Evolutionary conservation across 768 basidiomycete genomes (phyloP).

Genomic region (Tulasnella sp.): DNA sequence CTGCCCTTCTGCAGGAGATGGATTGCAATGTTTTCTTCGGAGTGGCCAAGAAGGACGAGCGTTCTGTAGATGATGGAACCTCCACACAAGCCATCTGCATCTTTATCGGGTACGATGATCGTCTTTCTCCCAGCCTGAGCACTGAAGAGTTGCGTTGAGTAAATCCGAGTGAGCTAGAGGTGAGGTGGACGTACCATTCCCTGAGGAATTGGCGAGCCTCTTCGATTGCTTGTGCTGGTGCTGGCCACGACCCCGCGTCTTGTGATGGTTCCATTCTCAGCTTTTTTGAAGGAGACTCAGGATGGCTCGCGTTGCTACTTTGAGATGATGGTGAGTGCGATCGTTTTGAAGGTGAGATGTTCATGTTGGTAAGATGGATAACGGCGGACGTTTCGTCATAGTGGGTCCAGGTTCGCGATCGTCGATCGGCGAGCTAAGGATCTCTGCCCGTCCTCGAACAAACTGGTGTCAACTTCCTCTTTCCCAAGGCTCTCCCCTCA

Average conservation of each 20-base stretch:
- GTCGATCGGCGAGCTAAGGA: too few species aligned
- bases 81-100: conserved; percentile 27
- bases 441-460: too few species aligned
- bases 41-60: conserved; percentile 28
- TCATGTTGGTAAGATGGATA: too few species aligned
- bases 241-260: too few species aligned
- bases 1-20: conserved; percentile 35
- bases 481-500: neutral
- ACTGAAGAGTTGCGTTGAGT: neutral
- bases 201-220: neutral
- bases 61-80: conserved; percentile 31
- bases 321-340: too few species aligned
- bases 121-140: conserved; percentile 25
- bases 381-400: too few species aligned
- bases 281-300: too few species aligned
- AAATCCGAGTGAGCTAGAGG: neutral
- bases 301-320: too few species aligned
- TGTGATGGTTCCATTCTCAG: too few species aligned
- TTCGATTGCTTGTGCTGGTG: neutral
- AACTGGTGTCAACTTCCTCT: too few species aligned
- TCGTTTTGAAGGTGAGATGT: too few species aligned
- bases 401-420: too few species aligned
- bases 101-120: conserved; percentile 37
- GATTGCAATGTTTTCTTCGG: conserved; percentile 22
- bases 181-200: neutral